Percentiles rank a stretch among this genome's conserved stretches.
phyloP scores from a whole-genome alignment of 2,329 filamentous ascomycete genomes.

The Penicillium verrucosum region DNA sequence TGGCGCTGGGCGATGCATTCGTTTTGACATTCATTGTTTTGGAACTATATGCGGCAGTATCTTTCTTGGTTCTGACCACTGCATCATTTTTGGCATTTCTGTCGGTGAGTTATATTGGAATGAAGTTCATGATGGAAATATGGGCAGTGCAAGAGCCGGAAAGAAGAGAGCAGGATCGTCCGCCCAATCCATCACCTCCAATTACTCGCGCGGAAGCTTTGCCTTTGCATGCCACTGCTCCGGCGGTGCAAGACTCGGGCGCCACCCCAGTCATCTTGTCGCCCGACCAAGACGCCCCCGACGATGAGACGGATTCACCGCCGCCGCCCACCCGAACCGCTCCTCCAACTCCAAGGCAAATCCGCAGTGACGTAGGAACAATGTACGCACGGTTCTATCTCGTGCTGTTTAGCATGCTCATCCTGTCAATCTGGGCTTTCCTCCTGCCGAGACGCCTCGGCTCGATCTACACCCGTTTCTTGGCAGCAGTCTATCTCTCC shows the following conservation, averaged over 20 bases:
- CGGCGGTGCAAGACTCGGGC: constrained; percentile 43
- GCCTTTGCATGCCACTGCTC: constrained; percentile 52
- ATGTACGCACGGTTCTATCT: constrained; percentile 63
- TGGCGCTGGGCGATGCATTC: constrained; percentile 61
- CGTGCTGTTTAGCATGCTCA: constrained; percentile 55
- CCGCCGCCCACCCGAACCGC: constrained; percentile 32
- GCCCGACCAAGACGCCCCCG: constrained; percentile 55
- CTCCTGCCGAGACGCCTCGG: constrained; percentile 54
- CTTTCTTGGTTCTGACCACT: constrained; percentile 55
- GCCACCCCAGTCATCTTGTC: constrained; percentile 58
- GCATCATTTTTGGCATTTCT: constrained; percentile 59
- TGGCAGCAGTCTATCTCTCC: constrained; percentile 76
- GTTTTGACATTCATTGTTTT: constrained; percentile 55
- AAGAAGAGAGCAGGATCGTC: constrained; percentile 36
- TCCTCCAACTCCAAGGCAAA: constrained; percentile 33
- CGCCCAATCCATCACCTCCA: constrained; percentile 23
- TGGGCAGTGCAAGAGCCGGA: constrained; percentile 58
- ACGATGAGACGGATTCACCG: constrained; percentile 35
- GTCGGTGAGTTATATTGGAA: constrained; percentile 60
- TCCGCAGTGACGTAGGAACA: constrained; percentile 52
- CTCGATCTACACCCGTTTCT: constrained; percentile 56
- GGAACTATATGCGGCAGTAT: constrained; percentile 54
- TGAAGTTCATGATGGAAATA: constrained; percentile 66
- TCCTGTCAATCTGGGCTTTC: constrained; percentile 58
- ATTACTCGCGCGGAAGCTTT: constrained; percentile 38